Base-by-base conservation (phyloP, 441 rosid genomes). In the Aquilaria agallochum region DNA sequence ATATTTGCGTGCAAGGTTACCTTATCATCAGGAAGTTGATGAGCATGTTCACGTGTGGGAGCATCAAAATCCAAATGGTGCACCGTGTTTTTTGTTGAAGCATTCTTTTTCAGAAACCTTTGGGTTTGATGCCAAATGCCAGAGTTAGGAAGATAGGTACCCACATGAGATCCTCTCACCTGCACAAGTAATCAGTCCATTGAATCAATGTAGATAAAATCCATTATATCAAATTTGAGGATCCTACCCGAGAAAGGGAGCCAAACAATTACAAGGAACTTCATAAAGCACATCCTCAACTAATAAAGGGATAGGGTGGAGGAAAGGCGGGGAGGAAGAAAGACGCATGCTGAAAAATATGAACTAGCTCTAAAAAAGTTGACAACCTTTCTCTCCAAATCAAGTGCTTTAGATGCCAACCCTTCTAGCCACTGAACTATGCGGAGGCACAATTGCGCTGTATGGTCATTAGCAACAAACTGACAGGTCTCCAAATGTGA, bases 41-140 rank as follows among this genome's bases (percentile, higher is more conserved):
- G 84, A 56, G 97, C 87, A 72, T 90, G 86, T 71, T 95, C 96
- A 44, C 99, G 96, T 34, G 99, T 95, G 65, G 99, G 98, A 68
- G 99, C 99, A 84, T 95, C 99, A 81, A 95, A 95, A 81, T 95
- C 99, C 84, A 95, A 83, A 76, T 95, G 97, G 73, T 72, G 88
- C 68, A 95, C 78, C 53, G 80, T 86, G 72, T 88, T 88, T 59
- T 75, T 34, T 59, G 71, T 63, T 45, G 83, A 78, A 49, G 71
- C 77, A 59, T 84, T 86, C 73, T 80, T 95, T 85, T 74, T 88
- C 51, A 95, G 81, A 78, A 80, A 73, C 50, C 97, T 78, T 74
- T 95, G 98, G 15, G 99, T 95, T 58, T 92, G 95, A 77, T 84
- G 83, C 99, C 98, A 92, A 74, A 95, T 78, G 68, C 99, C 98